These are phyloP conservation scores for Simmondsia chinensis DNA, from an alignment of 148 eudicot genomes.

Conservation along the genomic window DNA sequence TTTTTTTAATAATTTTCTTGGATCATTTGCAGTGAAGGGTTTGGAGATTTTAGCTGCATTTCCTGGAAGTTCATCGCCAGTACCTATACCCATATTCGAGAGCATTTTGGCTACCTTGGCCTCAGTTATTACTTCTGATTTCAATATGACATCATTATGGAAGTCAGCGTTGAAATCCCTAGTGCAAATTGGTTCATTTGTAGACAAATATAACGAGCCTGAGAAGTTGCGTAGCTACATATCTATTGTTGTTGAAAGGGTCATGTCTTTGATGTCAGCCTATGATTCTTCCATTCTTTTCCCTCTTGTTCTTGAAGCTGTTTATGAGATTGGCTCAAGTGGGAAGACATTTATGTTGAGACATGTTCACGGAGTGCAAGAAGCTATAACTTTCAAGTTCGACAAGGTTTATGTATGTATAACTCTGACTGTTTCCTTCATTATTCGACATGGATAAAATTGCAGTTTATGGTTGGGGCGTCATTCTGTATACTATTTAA, in stretches of 20 bases:
- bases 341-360: conserved; percentile 36
- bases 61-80: conserved; percentile 53
- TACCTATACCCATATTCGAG: conserved; percentile 51
- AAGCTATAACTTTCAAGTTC: conserved; percentile 34
- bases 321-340: conserved; percentile 46
- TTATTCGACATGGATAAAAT: conserved; percentile 1
- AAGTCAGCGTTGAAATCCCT: conserved; percentile 46
- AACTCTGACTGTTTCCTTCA: neutral
- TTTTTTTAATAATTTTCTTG: conserved; percentile 1
- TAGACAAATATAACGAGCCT: conserved; percentile 31
- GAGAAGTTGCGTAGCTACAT: conserved; percentile 51
- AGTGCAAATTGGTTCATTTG: conserved; percentile 48
- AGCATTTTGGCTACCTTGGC: conserved; percentile 45
- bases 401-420: conserved; percentile 49
- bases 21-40: conserved; percentile 57
- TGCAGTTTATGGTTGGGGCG: no score
- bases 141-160: conserved; percentile 38
- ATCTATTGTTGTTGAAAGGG: conserved; percentile 52
- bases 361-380: conserved; percentile 40
- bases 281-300: conserved; percentile 47
- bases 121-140: conserved; percentile 28
- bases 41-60: conserved; percentile 74
- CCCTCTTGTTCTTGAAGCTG: conserved; percentile 54
- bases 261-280: conserved; percentile 39
- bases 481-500: no score